Evolutionary conservation across 495 filamentous ascomycete genomes (phyloP), one percentile per base, ranked within the genome.

Genomic region (Penicillium diatomitis): DNA sequence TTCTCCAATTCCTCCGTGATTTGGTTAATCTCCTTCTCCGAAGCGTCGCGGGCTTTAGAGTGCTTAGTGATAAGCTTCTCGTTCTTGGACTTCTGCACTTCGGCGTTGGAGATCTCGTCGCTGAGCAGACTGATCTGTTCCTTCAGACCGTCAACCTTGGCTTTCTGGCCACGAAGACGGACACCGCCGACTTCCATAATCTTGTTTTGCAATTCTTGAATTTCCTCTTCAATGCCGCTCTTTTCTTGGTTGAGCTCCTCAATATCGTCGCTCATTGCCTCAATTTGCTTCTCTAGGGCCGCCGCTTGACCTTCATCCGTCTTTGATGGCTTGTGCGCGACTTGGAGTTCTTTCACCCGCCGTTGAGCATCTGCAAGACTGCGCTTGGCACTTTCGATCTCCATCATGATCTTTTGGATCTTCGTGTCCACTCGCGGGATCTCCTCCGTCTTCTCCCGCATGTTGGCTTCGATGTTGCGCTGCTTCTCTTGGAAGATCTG

Each of bases 171-270:
- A 40, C 92, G 82, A 7, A 98, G 81, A 62, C 86, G 85, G 39
- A 96, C 90, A 69, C 92, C 92, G 51, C 92, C 92, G 47, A 94
- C 83, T 67, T 96, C 85, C 91, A 97, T 96, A 57, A 98, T 97
- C 73, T 92, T 94, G 72, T 87, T 84, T 64, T 97, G 90, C 12
- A 98, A 75, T 2, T 70, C 73, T 66, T 92, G 88, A 55, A 98
- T 96, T 64, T 96, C 92, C 36, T 84, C 81, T 56, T 98, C 94
- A 20, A 96, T 82, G 30, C 82, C 88, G 10, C 84, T 74, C 36
- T 86, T 95, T 63, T 96, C 88, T 20, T 76, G 69, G 46, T 84
- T 85, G 7, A 97, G 75, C 53, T 85, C 87, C 34, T 85, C 80
- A 20, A 95, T 78, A 55, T 97, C 88, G 41, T 82, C 76, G 53